phyloP scores from a whole-genome alignment of 345 rosid genomes.

The Camelina neglecta region DNA sequence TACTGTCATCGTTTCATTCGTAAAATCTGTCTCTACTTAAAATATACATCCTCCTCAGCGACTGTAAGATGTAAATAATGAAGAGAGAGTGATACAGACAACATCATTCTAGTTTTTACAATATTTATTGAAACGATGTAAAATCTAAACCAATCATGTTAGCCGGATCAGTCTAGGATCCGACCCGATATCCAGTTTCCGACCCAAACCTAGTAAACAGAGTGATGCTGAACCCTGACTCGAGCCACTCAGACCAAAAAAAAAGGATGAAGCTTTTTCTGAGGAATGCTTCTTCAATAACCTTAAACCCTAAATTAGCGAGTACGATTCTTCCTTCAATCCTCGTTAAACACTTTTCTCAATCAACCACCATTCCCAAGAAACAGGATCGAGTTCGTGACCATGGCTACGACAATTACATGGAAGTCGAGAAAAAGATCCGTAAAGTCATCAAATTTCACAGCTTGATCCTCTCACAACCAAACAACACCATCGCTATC shows the following conservation, averaged over 20 bases:
- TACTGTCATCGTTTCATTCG: constrained; percentile 65
- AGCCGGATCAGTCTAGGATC: constrained; percentile 7
- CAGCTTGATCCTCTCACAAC: constrained; percentile 69
- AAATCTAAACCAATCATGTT: background rate
- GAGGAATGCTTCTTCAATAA: constrained; percentile 17
- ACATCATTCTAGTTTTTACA: background rate
- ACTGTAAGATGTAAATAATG: constrained; percentile 31
- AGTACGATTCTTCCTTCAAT: constrained; percentile 11
- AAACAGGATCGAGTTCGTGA: constrained; percentile 82
- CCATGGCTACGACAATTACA: constrained; percentile 93
- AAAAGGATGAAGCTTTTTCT: constrained; percentile 32
- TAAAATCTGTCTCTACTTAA: constrained; percentile 23
- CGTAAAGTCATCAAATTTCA: constrained; percentile 85
- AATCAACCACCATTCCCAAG: constrained; percentile 81
- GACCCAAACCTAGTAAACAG: constrained; percentile 20
- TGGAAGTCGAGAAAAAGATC: constrained; percentile 89
- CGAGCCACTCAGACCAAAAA: background rate
- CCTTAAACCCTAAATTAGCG: constrained; percentile 35
- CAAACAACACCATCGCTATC: constrained; percentile 61
- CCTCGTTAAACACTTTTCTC: constrained; percentile 53
- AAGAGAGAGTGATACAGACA: background rate
- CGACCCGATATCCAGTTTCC: background rate
- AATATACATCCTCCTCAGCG: constrained; percentile 3
- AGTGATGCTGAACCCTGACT: background rate
- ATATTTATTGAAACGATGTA: background rate